Percentiles rank a stretch among this genome's conserved stretches.
phyloP scores from a whole-genome alignment of 1,284 basidiomycete genomes.

The Marasmius fiardii region DNA sequence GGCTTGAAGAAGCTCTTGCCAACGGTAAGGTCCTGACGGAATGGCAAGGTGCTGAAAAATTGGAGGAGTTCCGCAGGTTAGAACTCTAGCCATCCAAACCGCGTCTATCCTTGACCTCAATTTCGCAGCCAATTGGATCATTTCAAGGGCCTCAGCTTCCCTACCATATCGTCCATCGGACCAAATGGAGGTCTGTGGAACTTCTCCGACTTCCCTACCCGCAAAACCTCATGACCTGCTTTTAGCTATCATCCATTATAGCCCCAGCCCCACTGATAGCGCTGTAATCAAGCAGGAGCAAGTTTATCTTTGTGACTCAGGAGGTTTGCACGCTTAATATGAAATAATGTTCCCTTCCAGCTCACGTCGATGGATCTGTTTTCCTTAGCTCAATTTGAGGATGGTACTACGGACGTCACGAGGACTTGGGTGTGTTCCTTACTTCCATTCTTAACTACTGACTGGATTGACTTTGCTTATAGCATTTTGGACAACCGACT shows the following conservation, averaged over 20 bases:
- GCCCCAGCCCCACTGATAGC: constrained; percentile 73
- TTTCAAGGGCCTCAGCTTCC: constrained; percentile 89
- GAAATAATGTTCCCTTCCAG: not conserved
- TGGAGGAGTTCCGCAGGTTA: constrained; percentile 80
- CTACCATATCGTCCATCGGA: constrained; percentile 90
- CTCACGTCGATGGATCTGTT: not conserved
- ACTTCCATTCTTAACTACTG: not conserved
- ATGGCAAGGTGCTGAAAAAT: constrained; percentile 74
- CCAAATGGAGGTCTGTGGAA: constrained; percentile 72
- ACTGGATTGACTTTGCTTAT: not conserved
- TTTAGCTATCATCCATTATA: constrained; percentile 91
- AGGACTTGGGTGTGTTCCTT: constrained; percentile 67
- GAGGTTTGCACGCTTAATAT: constrained; percentile 48
- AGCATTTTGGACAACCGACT: constrained; percentile 90
- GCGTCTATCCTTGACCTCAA: not conserved
- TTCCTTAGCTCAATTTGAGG: constrained; percentile 74
- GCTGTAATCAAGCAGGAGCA: constrained; percentile 75
- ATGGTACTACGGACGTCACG: constrained; percentile 96
- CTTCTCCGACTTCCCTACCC: constrained; percentile 1
- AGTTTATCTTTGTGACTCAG: constrained; percentile 95
- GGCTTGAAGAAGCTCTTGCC: constrained; percentile 85
- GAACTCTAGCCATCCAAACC: constrained; percentile 26
- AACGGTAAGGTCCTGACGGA: constrained; percentile 72
- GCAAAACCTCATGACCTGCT: not conserved
- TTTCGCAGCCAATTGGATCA: constrained; percentile 57